These are phyloP conservation scores for Trichoderma sp. DNA, from an alignment of 2,329 filamentous ascomycete species.

Conservation along the genomic window DNA sequence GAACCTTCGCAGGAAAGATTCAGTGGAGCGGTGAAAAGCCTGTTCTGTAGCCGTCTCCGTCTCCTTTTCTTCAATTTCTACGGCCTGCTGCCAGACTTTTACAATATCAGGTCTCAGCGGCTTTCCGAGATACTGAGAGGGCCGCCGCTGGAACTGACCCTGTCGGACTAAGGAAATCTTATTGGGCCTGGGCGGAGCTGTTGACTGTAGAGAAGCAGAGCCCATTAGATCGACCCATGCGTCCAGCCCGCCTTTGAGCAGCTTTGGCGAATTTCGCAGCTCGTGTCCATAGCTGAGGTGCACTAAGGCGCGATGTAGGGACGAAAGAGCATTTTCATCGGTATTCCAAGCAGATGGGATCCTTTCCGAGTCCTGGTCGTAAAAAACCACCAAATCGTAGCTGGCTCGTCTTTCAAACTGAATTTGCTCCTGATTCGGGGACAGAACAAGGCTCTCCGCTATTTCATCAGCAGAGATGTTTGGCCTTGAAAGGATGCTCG, in stretches of 20 bases:
- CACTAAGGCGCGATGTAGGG: conserved; percentile 73
- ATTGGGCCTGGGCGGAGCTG: conserved; percentile 23
- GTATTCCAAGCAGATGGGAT: conserved; percentile 40
- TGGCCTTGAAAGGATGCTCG: conserved; percentile 65
- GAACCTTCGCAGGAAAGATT: conserved; percentile 80
- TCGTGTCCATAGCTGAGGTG: conserved; percentile 80
- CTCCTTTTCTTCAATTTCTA: conserved; percentile 56
- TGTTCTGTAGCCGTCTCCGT: conserved; percentile 44
- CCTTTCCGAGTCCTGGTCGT: conserved; percentile 66
- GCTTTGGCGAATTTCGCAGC: conserved; percentile 67
- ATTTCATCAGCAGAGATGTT: conserved; percentile 62
- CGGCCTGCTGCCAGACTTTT: conserved; percentile 72
- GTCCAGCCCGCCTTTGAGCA: conserved; percentile 78
- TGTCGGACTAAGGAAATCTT: neutral
- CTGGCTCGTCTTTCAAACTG: conserved; percentile 70
- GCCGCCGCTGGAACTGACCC: conserved; percentile 16
- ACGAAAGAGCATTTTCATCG: conserved; percentile 58
- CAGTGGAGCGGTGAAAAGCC: conserved; percentile 64
- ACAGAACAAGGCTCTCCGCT: conserved; percentile 66
- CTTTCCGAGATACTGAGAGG: conserved; percentile 50
- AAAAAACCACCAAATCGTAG: conserved; percentile 87
- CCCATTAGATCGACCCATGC: conserved; percentile 87
- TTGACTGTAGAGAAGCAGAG: conserved; percentile 54
- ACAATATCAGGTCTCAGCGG: conserved; percentile 80
- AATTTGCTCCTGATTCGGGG: conserved; percentile 68